Evolutionary conservation across 2,329 filamentous ascomycete species (phyloP).

Genomic region (Gliomastix tumulicola): DNA sequence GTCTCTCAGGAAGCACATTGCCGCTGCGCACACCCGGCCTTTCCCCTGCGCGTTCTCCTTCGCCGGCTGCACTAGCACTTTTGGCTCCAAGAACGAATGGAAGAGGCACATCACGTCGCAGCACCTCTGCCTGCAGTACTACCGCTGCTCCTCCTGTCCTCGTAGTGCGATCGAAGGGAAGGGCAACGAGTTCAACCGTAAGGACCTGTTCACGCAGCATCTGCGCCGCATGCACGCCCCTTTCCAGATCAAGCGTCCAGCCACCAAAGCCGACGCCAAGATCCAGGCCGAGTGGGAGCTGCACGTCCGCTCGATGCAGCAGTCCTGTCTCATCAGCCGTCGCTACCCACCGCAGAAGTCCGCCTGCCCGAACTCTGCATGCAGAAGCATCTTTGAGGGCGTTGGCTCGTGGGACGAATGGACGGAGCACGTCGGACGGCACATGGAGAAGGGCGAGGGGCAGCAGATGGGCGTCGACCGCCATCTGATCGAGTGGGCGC

Average conservation of each 20-base stretch:
- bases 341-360: slow-evolving; percentile 65
- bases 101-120: slow-evolving; percentile 90
- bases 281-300: slow-evolving; percentile 56
- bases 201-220: slow-evolving; percentile 93
- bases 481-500: slow-evolving; percentile 53
- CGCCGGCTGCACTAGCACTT: slow-evolving; percentile 77
- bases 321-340: slow-evolving; percentile 64
- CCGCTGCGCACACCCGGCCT: slow-evolving; percentile 61
- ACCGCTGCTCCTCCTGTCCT: slow-evolving; percentile 56
- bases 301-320: slow-evolving; percentile 63
- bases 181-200: slow-evolving; percentile 78
- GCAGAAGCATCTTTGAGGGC: slow-evolving; percentile 63
- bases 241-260: slow-evolving; percentile 52
- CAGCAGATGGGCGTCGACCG: slow-evolving; percentile 48
- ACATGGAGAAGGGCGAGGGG: slow-evolving; percentile 72
- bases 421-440: slow-evolving; percentile 85
- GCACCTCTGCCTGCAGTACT: slow-evolving; percentile 67
- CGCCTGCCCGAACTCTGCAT: slow-evolving; percentile 66
- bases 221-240: slow-evolving; percentile 88
- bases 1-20: slow-evolving; percentile 59
- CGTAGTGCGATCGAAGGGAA: slow-evolving; percentile 46
- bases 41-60: slow-evolving; percentile 83
- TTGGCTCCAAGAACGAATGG: slow-evolving; percentile 96
- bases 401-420: slow-evolving; percentile 77
- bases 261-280: slow-evolving; percentile 51